These are phyloP conservation scores for Mikania micrantha DNA, from an alignment of 129 eudicot genomes.

Conservation along the genomic window DNA sequence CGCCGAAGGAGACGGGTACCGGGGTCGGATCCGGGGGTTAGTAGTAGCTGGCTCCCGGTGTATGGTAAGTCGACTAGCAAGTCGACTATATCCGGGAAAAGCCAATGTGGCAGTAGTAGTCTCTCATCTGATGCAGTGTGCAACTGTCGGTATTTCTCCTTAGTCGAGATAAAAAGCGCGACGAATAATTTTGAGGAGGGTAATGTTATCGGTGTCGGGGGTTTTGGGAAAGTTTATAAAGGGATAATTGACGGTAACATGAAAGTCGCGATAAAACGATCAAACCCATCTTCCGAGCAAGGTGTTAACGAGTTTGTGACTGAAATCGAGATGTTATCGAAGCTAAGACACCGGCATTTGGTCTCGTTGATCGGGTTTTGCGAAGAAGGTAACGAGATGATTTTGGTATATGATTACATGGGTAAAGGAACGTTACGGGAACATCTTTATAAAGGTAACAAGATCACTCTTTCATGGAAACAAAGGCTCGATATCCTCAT, in stretches of 20 bases:
- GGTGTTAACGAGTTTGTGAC: constrained; percentile 91
- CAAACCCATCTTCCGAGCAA: constrained; percentile 82
- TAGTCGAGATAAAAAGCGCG: constrained; percentile 82
- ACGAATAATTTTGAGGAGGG: constrained; percentile 85
- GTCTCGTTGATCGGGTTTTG: constrained; percentile 90
- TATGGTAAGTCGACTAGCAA: constrained; percentile 45
- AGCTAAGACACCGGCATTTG: constrained; percentile 88
- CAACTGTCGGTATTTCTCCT: constrained; percentile 60
- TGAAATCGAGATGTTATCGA: constrained; percentile 91
- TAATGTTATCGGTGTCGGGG: constrained; percentile 82
- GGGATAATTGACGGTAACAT: constrained; percentile 81
- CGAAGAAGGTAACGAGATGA: constrained; percentile 86
- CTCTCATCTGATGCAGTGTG: constrained; percentile 63
- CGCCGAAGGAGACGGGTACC: constrained; percentile 9
- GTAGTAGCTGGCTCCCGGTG: constrained; percentile 70
- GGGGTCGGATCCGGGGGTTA: constrained; percentile 26
- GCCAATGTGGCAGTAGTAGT: constrained; percentile 43
- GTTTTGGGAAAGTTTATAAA: constrained; percentile 86
- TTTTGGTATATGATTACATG: constrained; percentile 91
- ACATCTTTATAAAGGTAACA: constrained; percentile 85
- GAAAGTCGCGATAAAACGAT: constrained; percentile 88
- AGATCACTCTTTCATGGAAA: constrained; percentile 89
- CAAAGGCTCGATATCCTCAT: constrained; percentile 92
- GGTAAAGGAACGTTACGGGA: constrained; percentile 97
- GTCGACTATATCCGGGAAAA: constrained; percentile 39